Base-by-base conservation (phyloP, 495 filamentous ascomycete genomes). In the Penicillium arizonense region DNA sequence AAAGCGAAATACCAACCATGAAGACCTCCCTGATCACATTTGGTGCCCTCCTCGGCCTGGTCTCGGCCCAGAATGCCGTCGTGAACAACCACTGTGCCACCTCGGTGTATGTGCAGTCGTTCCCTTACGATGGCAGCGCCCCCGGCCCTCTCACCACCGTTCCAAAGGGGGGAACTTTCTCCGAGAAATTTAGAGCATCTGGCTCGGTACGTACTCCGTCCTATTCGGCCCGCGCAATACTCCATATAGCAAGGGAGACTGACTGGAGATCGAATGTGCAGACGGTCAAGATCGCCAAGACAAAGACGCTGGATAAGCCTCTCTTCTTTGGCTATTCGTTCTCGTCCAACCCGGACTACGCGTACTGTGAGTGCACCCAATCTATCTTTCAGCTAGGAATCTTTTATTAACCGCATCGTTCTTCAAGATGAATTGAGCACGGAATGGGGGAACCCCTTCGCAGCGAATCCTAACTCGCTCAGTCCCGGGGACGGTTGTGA, bases 251-350 rank as follows among this genome's bases (percentile, higher is more conserved):
- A 50, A 33, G 32, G 18, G 18, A 52, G 26, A 53, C 53, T 65
- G 47, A 59, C 55, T 40, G 9, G 18, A 47, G 21, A 58, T 59
- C 38, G 23, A 52, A 58, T 50, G 24, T 47, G 46, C 16, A 67
- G 64, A 67, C 61, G 34, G 38, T 67, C 20, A 67, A 67, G 52
- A 67, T 67, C 21, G 53, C 57, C 38, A 62, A 58, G 44, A 57
- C 61, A 41, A 67, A 67, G 49, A 67, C 64, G 23, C 51, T 67
- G 16, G 18, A 34, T 35, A 50, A 14, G 6, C 64, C 61, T 53
- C 58, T 64, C 47, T 67, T 67, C 53, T 67, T 67, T 56, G 61
- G 61, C 44, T 67, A 67, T 48, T 67, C 64, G 13, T 62, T 67
- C 53, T 57, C 55, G 3, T 60, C 58, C 11, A 62, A 56, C 46